A percentile compares a stretch with the other conserved stretches of the same genome.
Conservation (phyloP, 2,329 filamentous ascomycete species). For the Xylariaceae sp. region DNA sequence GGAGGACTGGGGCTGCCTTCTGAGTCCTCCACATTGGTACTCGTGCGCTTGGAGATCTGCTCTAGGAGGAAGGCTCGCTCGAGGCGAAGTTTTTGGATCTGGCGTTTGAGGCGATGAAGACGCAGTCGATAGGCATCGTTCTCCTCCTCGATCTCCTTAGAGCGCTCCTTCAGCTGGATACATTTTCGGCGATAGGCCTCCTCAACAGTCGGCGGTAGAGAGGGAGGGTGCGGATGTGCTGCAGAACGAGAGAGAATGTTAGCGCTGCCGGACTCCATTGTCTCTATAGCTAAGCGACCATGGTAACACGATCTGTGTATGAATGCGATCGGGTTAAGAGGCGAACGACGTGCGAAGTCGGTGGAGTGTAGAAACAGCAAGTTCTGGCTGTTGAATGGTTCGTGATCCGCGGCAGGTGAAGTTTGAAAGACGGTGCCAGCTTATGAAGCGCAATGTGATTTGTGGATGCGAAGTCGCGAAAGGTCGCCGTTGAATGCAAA, state of each 20-base stretch:
- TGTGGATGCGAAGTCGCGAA: too few species aligned
- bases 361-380: too few species aligned
- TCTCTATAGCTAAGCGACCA: constrained; percentile 23
- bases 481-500: background rate
- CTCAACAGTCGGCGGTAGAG: constrained; percentile 83
- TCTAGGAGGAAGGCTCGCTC: constrained; percentile 74
- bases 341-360: too few species aligned
- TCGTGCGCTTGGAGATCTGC: constrained; percentile 70
- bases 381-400: too few species aligned
- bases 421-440: too few species aligned
- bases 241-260: constrained; percentile 30
- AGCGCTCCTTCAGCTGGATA: constrained; percentile 86
- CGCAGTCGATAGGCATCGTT: constrained; percentile 81
- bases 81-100: constrained; percentile 86
- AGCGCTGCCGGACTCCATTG: constrained; percentile 6
- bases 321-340: too few species aligned
- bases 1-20: constrained; percentile 77
- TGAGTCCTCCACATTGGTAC: constrained; percentile 71
- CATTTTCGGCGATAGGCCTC: constrained; percentile 96
- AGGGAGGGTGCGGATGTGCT: constrained; percentile 47
- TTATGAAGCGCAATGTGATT: too few species aligned
- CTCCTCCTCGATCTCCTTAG: constrained; percentile 85
- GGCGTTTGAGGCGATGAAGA: constrained; percentile 74
- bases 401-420: too few species aligned
- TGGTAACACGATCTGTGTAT: background rate